Base-by-base conservation (phyloP, 176 grass and related monocot genomes). In the Otatea glauca region DNA sequence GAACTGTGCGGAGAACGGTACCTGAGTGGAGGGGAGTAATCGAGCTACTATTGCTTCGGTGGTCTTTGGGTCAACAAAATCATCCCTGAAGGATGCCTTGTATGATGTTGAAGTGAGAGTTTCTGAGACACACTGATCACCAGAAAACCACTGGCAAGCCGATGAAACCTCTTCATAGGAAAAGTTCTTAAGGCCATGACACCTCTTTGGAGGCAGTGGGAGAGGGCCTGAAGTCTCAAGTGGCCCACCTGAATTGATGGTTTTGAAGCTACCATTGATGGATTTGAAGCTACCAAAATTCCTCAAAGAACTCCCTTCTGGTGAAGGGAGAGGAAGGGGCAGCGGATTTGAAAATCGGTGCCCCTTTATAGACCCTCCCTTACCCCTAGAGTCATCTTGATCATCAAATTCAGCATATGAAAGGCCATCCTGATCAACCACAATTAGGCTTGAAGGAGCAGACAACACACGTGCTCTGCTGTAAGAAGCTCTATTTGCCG, bases 321-420 rank as follows among this genome's bases (percentile, higher is more conserved):
- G 90, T 18, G 93, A 94, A 9, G 97, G 97, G 72, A 96, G 89
- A 29, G 97, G 97, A 48, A 99, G 93, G 34, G 97, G 97, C 61
- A 99, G 45, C 8, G 97, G 91, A 87, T 94, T 99, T 34, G 90
- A 99, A 71, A 79, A 94, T 0, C 86, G 83, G 23, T 94, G 91
- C 1, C 91, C 91, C 45, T 96, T 92, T 32, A 75, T 84, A 14
- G 77, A 77, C 27, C 66, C 77, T 75, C 83, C 90, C 72, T 87
- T 88, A 27, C 76, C 79, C 77, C 67, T 89, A 27, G 44, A 68
- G 49, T 98, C 93, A 44, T 94, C 91, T 82, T 94, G 92, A 70
- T 94, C 95, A 68, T 88, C 87, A 51, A 85, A 89, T 53, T 91
- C 88, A 32, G 60, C 62, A 6, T 87, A 82, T 37, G 90, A 56